These are phyloP conservation scores for Przewalskia tangutica DNA, from an alignment of 257 asterid species.

Conservation along the genomic window DNA sequence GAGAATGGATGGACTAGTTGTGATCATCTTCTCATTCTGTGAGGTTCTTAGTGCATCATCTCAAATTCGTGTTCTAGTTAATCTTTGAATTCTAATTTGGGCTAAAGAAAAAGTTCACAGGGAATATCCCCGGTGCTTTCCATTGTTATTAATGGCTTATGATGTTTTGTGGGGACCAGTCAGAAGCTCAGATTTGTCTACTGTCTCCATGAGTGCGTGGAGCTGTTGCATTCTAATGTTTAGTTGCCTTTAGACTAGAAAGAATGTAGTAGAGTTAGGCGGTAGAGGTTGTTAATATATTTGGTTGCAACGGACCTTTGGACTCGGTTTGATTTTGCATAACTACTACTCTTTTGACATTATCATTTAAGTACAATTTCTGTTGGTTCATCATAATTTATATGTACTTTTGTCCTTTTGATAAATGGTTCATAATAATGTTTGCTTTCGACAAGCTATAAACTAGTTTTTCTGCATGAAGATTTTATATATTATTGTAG, in stretches of 20 bases:
- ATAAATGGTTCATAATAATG: neutral
- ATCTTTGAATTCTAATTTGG: neutral
- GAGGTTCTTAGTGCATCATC: neutral
- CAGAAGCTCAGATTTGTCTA: neutral
- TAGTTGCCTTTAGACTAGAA: neutral
- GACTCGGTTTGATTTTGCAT: neutral
- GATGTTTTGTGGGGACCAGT: neutral
- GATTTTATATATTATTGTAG: neutral
- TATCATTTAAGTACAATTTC: neutral
- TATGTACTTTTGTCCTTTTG: neutral
- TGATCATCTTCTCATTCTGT: neutral
- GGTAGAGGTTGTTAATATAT: neutral
- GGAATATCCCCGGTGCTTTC: neutral
- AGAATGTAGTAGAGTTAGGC: neutral
- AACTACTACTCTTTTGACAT: neutral
- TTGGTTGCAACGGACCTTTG: neutral
- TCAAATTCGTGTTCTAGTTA: neutral
- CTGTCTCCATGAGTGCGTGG: neutral
- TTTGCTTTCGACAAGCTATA: neutral
- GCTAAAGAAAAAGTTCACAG: neutral
- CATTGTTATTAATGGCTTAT: neutral
- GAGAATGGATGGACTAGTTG: neutral
- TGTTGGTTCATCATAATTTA: neutral
- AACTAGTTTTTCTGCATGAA: neutral
- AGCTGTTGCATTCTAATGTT: neutral